Evolutionary conservation across 768 basidiomycete genomes (phyloP).

Genomic region (Kwoniella dendrophila): DNA sequence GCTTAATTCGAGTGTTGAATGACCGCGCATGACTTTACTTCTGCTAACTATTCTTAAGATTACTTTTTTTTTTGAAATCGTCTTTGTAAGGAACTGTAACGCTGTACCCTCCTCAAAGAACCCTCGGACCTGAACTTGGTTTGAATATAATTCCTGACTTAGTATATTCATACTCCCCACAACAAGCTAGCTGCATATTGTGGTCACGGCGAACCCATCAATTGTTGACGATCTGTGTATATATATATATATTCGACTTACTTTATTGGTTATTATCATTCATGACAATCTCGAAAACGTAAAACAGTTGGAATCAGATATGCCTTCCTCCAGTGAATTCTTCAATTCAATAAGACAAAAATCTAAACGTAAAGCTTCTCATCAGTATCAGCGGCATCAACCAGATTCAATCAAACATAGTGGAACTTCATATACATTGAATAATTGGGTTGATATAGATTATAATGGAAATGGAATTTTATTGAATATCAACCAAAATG

Average conservation of each 20-base stretch:
- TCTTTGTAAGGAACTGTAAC: neutral
- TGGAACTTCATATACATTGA: conserved; percentile 1
- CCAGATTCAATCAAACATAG: neutral
- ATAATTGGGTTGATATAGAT: conserved; percentile 19
- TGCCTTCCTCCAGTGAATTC: conserved; percentile 8
- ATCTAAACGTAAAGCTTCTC: too few relatives aligned
- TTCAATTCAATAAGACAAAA: conserved; percentile 6
- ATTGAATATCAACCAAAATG: neutral
- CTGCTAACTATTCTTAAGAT: neutral
- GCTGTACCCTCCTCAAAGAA: neutral
- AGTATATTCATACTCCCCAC: neutral
- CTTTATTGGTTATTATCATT: neutral
- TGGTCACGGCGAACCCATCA: too few relatives aligned
- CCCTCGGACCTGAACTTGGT: conserved; percentile 1
- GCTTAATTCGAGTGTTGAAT: neutral
- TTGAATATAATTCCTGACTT: neutral
- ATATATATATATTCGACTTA: neutral
- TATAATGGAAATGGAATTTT: conserved; percentile 1
- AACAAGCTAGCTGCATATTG: too few relatives aligned
- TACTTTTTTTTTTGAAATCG: neutral
- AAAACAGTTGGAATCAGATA: too few relatives aligned
- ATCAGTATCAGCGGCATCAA: too few relatives aligned
- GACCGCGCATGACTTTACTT: conserved; percentile 21
- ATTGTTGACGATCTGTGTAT: too few relatives aligned
- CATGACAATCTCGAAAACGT: too few relatives aligned